Evolutionary conservation across 129 eudicot genomes (phyloP), one percentile per base, ranked within the genome.

Genomic region (Chrysanthemum makinoi): DNA sequence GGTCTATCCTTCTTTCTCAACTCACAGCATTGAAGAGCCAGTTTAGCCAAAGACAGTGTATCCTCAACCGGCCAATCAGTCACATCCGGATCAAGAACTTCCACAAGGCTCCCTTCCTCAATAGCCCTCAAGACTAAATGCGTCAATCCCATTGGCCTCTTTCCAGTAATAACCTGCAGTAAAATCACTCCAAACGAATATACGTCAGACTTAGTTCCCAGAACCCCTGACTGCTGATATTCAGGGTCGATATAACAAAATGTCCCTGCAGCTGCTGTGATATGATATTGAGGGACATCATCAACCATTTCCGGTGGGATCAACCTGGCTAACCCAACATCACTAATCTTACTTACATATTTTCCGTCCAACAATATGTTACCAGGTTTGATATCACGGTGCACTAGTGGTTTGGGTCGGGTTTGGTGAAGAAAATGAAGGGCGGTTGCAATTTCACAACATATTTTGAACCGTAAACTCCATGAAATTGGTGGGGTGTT

Each of bases 221-320:
- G 67, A 47, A 54, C 76, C 9, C 95, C 95, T 8, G 95, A 80
- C 57, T 88, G 90, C 63, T 88, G 95, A 73, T 88, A 88, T 61
- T 88, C 94, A 33, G 90, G 95, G 59, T 88, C 95, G 48, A 88
- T 88, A 61, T 88, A 88, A 68, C 88, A 88, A 77, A 88, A 88
- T 33, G 90, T 85, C 33, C 95, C 95, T 39, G 88, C 95, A 60
- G 90, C 95, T 18, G 84, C 65, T 35, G 95, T 88, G 80, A 88
- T 82, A 75, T 83, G 84, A 67, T 80, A 85, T 69, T 85, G 88
- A 18, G 95, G 80, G n/a, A 88, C 83, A 64, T 77, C 80, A 70
- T 82, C 83, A 9, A 84, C 84, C 35, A 78, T 81, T 15, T 84
- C 54, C n/a, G 86, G 77, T 19, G 95, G 95, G 60, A 88, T 88